These are phyloP conservation scores for Aureobasidium sp. DNA, from an alignment of 2,329 filamentous ascomycete species.

Conservation along the genomic window DNA sequence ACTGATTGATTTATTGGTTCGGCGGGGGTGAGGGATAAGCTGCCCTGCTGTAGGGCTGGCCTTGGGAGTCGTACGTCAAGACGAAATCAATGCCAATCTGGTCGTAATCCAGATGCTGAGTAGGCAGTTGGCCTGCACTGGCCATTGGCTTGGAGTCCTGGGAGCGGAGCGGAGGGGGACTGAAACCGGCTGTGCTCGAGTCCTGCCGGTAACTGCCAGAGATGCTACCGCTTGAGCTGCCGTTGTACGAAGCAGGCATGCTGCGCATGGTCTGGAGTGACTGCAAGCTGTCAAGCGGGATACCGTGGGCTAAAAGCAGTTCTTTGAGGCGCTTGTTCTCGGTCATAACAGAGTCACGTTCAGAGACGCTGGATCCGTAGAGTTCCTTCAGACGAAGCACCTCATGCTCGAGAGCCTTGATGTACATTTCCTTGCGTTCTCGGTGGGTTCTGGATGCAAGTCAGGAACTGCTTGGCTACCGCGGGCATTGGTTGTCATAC, in stretches of 20 bases:
- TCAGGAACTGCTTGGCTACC: conserved; percentile 18
- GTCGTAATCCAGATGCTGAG: conserved; percentile 59
- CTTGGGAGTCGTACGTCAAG: conserved; percentile 64
- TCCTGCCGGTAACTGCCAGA: conserved; percentile 54
- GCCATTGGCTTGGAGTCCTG: conserved; percentile 18
- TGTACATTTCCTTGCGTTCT: conserved; percentile 92
- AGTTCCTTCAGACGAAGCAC: conserved; percentile 81
- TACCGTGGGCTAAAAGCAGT: conserved; percentile 52
- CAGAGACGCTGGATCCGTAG: conserved; percentile 65
- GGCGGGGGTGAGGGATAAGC: conserved; percentile 58
- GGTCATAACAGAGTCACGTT: conserved; percentile 66
- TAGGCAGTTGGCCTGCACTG: conserved; percentile 23
- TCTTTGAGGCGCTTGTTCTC: conserved; percentile 73
- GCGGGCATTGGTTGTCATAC: conserved; percentile 42
- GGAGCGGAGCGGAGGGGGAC: conserved; percentile 35
- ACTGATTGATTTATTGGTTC: conserved; percentile 37
- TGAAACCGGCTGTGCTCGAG: conserved; percentile 41
- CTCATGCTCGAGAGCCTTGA: conserved; percentile 88
- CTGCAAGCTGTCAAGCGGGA: conserved; percentile 43
- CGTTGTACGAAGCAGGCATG: conserved; percentile 30
- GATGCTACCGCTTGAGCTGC: conserved; percentile 49
- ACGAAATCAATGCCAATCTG: conserved; percentile 85
- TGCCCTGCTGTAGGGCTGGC: conserved; percentile 25
- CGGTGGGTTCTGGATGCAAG: conserved; percentile 70
- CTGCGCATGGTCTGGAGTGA: conserved; percentile 8